Evolutionary conservation across 208 protist species (phyloP).

Genomic region (Crithidia thermophila): DNA sequence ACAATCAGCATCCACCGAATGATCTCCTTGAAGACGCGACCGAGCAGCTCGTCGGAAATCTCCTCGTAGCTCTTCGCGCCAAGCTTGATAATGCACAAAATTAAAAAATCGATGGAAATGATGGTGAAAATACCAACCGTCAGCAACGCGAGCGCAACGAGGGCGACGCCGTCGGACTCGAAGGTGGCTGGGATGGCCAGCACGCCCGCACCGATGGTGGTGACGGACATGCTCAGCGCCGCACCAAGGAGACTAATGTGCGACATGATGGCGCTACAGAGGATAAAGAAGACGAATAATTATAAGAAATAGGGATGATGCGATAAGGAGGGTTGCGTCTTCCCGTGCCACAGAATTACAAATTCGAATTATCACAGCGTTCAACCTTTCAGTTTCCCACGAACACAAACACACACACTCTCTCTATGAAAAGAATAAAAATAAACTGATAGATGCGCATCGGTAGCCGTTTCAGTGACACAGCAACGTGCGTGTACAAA

Average conservation of each 20-base stretch:
- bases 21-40: slow-evolving; percentile 41
- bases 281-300: background rate
- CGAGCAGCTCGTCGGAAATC: slow-evolving; percentile 56
- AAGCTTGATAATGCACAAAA: slow-evolving; percentile 56
- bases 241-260: slow-evolving; percentile 35
- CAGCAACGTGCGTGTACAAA: background rate
- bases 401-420: too few species aligned
- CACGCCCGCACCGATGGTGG: slow-evolving; percentile 66
- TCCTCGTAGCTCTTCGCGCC: slow-evolving; percentile 63
- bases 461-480: too few species aligned
- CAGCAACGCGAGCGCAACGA: slow-evolving; percentile 38
- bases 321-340: too few species aligned
- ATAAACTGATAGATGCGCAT: too few species aligned
- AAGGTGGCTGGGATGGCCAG: slow-evolving; percentile 57
- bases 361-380: too few species aligned
- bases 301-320: too few species aligned
- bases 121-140: slow-evolving; percentile 53
- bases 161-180: slow-evolving; percentile 44
- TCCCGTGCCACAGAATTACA: too few species aligned
- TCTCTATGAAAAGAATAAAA: too few species aligned
- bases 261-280: slow-evolving; percentile 13
- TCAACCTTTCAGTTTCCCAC: too few species aligned
- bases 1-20: slow-evolving; percentile 75
- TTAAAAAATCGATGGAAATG: slow-evolving; percentile 65
- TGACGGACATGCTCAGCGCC: slow-evolving; percentile 66